A percentile compares a stretch with the other conserved stretches of the same genome.
Evolutionary conservation across 2,329 filamentous ascomycete genomes (phyloP).

Genomic region (Fusarium sp.): DNA sequence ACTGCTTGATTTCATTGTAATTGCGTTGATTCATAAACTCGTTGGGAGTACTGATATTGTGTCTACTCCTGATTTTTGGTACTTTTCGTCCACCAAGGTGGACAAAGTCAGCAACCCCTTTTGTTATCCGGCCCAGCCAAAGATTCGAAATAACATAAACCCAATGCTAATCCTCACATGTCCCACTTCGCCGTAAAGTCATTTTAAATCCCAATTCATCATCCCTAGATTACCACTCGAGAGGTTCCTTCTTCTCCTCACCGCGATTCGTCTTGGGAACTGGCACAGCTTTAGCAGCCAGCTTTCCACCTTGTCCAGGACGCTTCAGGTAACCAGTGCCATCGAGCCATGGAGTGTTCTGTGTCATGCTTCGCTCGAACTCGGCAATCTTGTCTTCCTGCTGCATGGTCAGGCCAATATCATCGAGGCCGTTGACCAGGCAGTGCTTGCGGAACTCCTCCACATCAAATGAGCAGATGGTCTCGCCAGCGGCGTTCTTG

Average conservation of each 20-base stretch:
- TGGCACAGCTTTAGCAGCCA: conserved; percentile 70
- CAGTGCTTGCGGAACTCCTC: conserved; percentile 97
- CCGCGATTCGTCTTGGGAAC: conserved; percentile 91
- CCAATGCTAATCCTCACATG: conserved; percentile 41
- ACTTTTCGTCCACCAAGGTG: conserved; percentile 26
- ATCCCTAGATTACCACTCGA: conserved; percentile 77
- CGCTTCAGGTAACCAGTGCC: conserved; percentile 82
- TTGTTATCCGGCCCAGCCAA: conserved; percentile 21
- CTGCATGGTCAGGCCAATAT: conserved; percentile 95
- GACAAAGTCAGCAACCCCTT: conserved; percentile 24
- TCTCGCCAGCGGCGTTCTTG: conserved; percentile 77
- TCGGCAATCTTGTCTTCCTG: conserved; percentile 86
- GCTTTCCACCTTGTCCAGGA: conserved; percentile 64
- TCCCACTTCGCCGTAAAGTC: conserved; percentile 42
- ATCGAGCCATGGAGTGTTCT: conserved; percentile 90
- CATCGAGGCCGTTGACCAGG: conserved; percentile 90
- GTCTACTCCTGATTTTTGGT: conserved; percentile 24
- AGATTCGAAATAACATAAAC: conserved; percentile 20
- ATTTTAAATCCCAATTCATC: conserved; percentile 16
- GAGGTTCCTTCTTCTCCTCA: conserved; percentile 82
- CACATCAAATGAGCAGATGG: conserved; percentile 83
- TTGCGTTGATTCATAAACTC: conserved; percentile 23
- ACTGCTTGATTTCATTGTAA: conserved; percentile 12
- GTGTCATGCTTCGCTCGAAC: conserved; percentile 82
- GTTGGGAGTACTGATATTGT: conserved; percentile 19